These are phyloP conservation scores for Mucor indicus DNA, from an alignment of 371 early-diverging fungal genomes.

Conservation along the genomic window DNA sequence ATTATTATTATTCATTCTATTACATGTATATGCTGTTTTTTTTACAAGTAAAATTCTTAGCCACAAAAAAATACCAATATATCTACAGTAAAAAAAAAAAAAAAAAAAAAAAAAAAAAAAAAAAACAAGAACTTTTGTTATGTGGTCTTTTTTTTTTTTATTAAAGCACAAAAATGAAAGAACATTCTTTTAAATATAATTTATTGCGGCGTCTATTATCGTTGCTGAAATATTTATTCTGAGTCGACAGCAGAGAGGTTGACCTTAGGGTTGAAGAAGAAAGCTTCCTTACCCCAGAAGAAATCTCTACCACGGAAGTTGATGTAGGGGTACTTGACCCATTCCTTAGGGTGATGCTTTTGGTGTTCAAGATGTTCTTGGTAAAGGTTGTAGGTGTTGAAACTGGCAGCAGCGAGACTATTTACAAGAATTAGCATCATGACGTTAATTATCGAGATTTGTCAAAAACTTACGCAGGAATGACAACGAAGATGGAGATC, in stretches of 20 bases:
- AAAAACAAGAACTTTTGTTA: no score
- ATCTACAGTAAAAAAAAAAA: no score
- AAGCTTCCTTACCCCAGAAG: constrained; percentile 45
- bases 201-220: no score
- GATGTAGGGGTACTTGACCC: constrained; percentile 37
- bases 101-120: no score
- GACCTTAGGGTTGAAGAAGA: constrained; percentile 44
- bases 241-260: constrained; percentile 32
- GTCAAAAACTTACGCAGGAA: constrained; percentile 39
- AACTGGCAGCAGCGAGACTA: constrained; percentile 33
- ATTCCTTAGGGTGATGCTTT: constrained; percentile 34
- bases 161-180: no score
- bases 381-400: constrained; percentile 42
- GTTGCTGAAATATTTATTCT: no score
- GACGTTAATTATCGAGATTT: not conserved
- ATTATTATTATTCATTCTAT: no score
- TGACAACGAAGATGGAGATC: constrained; percentile 36
- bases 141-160: no score
- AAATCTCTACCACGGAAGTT: constrained; percentile 34
- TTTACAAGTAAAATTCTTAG: no score
- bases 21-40: no score
- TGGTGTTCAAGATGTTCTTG: constrained; percentile 26
- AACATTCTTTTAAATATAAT: no score
- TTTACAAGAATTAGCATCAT: not conserved
- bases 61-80: no score